phyloP scores from a whole-genome alignment of 768 basidiomycete species.

The Boletus rubescentipes region DNA sequence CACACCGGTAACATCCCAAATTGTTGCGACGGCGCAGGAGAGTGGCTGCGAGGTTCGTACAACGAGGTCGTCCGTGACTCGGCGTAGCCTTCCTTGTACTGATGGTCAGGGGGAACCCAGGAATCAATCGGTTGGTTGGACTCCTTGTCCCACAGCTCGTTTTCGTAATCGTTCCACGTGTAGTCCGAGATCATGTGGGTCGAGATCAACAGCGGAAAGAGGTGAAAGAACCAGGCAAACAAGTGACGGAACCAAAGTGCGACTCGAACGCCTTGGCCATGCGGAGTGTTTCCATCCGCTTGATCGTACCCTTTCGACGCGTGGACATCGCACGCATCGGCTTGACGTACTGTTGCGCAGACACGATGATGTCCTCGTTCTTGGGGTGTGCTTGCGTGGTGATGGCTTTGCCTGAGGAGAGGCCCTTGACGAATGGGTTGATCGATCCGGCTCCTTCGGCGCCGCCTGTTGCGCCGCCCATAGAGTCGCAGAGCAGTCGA shows the following conservation, averaged over 20 bases:
- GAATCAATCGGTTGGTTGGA: constrained; percentile 94
- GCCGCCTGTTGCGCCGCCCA: too few species aligned
- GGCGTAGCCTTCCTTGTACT: constrained; percentile 70
- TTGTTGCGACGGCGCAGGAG: constrained; percentile 70
- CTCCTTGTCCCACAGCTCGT: constrained; percentile 97
- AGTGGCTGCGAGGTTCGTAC: constrained; percentile 73
- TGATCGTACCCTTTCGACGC: too few species aligned
- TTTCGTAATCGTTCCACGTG: constrained; percentile 96
- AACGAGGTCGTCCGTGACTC: constrained; percentile 78
- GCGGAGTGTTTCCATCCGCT: too few species aligned
- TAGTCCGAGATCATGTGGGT: constrained; percentile 91
- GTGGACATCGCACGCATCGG: too few species aligned
- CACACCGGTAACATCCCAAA: constrained; percentile 53
- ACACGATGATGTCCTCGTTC: too few species aligned
- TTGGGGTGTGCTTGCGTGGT: too few species aligned
- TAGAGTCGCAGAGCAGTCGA: too few species aligned
- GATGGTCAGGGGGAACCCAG: constrained; percentile 79
- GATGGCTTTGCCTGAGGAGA: too few species aligned
- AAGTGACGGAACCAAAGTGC: too few species aligned
- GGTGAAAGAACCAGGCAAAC: constrained; percentile 98
- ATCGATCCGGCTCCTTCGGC: too few species aligned
- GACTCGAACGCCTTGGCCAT: constrained; percentile 99
- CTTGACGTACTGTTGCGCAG: too few species aligned
- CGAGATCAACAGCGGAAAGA: constrained; percentile 89
- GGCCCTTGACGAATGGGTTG: too few species aligned